Evolutionary conservation across 225 moss, liverwort and hornwort genomes (phyloP).

Genomic region (Ulota crispa): DNA sequence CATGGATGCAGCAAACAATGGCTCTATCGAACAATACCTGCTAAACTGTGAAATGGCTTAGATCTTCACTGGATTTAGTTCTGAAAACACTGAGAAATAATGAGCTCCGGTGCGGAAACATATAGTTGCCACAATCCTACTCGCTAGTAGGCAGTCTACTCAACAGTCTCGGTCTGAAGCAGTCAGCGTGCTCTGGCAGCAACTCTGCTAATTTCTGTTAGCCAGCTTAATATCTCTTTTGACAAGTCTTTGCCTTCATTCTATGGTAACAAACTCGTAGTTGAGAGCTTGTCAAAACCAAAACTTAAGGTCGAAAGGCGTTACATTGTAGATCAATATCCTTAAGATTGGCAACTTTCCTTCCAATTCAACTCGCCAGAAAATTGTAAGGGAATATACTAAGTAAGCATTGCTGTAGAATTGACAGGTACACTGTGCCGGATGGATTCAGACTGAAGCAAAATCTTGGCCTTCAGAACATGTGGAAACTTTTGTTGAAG

Average conservation of each 20-base stretch:
- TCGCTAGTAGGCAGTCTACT: slow-evolving; percentile 9
- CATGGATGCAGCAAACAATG: neutral
- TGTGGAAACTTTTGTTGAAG: neutral
- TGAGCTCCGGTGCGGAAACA: slow-evolving; percentile 19
- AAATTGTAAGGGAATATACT: neutral
- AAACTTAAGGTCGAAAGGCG: neutral
- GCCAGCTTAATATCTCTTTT: neutral
- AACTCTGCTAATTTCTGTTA: slow-evolving; percentile 5
- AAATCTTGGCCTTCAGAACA: neutral
- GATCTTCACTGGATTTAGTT: slow-evolving; percentile 6
- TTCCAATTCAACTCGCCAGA: slow-evolving; percentile 4
- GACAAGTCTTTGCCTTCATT: neutral
- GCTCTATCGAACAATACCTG: slow-evolving; percentile 1
- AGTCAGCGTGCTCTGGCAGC: slow-evolving; percentile 35
- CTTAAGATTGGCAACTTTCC: slow-evolving; percentile 7
- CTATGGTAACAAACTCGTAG: neutral
- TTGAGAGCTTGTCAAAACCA: slow-evolving; percentile 18
- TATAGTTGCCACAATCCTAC: slow-evolving; percentile 33
- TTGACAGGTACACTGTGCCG: neutral
- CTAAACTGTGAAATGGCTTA: neutral
- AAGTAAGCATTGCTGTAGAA: neutral
- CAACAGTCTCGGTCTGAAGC: slow-evolving; percentile 26
- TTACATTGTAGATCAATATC: neutral
- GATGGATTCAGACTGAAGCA: neutral
- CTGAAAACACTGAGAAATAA: slow-evolving; percentile 14